phyloP scores from a whole-genome alignment of 208 protist genomes.

The Trichomonas tenax region DNA sequence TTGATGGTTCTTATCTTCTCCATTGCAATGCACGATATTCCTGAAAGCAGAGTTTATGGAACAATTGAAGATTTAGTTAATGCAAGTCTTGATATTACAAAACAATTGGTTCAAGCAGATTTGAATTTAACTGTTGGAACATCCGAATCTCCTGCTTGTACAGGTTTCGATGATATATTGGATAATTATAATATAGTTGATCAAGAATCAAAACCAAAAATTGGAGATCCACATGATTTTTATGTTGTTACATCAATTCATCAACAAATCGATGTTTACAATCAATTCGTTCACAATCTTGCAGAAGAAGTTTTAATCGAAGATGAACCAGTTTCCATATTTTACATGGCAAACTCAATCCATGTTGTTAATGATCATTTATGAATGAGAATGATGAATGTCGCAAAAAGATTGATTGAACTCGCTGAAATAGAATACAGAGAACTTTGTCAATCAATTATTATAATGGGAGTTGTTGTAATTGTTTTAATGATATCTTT shows the following conservation, averaged over 20 bases:
- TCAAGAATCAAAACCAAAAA: not conserved
- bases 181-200: not conserved
- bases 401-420: not conserved
- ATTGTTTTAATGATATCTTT: not conserved
- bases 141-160: not conserved
- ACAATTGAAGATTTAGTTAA: not conserved
- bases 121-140: not conserved
- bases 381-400: not conserved
- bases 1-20: not conserved
- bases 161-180: not conserved
- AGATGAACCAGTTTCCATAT: not conserved
- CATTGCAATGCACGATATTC: not conserved
- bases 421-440: not conserved
- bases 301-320: not conserved
- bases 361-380: not conserved
- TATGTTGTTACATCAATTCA: not conserved
- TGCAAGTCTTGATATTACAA: not conserved
- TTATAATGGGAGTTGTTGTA: not conserved
- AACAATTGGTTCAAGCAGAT: not conserved
- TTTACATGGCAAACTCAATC: not conserved
- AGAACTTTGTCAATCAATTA: not conserved
- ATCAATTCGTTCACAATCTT: not conserved
- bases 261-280: not conserved
- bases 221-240: not conserved
- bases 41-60: not conserved